Evolutionary conservation across 1,284 basidiomycete genomes (phyloP).

Genomic region (Marasmius tenuissimus): DNA sequence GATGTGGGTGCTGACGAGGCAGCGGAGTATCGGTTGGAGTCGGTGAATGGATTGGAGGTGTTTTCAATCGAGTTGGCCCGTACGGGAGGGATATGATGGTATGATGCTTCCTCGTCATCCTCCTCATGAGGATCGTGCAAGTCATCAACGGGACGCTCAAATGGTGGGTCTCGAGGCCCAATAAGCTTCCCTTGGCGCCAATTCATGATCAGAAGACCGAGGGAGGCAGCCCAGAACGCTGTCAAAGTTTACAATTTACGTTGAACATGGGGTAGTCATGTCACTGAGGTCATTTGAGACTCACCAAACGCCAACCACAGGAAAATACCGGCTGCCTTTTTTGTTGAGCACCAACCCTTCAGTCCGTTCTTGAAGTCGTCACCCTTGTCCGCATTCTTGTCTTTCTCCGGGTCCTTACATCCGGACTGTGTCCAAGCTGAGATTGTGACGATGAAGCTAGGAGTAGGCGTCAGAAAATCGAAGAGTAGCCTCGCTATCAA

Average conservation of each 20-base stretch:
- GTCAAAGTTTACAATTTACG: slow-evolving; percentile 8
- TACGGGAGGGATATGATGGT: slow-evolving; percentile 40
- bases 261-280: slow-evolving; percentile 7
- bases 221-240: slow-evolving; percentile 69
- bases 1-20: slow-evolving; percentile 30
- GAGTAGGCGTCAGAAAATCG: background rate
- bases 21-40: slow-evolving; percentile 47
- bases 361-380: slow-evolving; percentile 69
- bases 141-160: slow-evolving; percentile 49
- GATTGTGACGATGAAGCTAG: slow-evolving; percentile 70
- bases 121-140: slow-evolving; percentile 42
- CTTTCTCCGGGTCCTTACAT: slow-evolving; percentile 78
- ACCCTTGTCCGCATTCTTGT: slow-evolving; percentile 71
- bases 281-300: slow-evolving; percentile 9
- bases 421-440: slow-evolving; percentile 81
- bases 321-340: slow-evolving; percentile 85
- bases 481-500: background rate
- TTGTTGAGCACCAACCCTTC: slow-evolving; percentile 82
- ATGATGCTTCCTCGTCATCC: slow-evolving; percentile 50
- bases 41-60: slow-evolving; percentile 51
- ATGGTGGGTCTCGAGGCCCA: slow-evolving; percentile 68
- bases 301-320: slow-evolving; percentile 81
- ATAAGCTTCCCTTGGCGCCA: slow-evolving; percentile 71
- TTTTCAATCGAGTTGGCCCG: slow-evolving; percentile 28
- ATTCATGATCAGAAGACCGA: slow-evolving; percentile 62